Evolutionary conservation across 2,329 filamentous ascomycete genomes (phyloP).

Genomic region (Colletotrichum brevisporum): DNA sequence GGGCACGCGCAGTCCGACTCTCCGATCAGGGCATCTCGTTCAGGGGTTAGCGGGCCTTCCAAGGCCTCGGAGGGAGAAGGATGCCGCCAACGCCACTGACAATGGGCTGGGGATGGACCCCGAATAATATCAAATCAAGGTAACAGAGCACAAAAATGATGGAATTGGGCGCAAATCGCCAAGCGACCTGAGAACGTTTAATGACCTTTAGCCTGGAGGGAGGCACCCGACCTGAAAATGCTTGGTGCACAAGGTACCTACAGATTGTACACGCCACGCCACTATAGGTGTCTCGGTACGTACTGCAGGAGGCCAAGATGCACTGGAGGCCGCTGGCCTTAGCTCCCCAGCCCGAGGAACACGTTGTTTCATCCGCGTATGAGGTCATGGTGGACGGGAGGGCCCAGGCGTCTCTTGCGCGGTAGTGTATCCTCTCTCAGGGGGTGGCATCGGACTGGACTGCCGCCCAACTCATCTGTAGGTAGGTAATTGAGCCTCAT

Average conservation of each 20-base stretch:
- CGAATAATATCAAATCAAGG: neutral
- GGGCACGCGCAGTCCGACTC: neutral
- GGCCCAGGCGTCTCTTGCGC: conserved; percentile 16
- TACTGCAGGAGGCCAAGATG: too few relatives aligned
- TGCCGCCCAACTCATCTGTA: conserved; percentile 14
- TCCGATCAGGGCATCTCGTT: too few relatives aligned
- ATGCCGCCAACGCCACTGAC: too few relatives aligned
- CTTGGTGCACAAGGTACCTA: neutral
- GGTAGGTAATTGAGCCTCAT: conserved; percentile 35
- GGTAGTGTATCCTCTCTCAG: conserved; percentile 6
- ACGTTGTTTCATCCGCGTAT: conserved; percentile 39
- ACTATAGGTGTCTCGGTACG: too few relatives aligned
- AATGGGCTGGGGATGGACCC: neutral
- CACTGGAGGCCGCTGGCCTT: conserved; percentile 16
- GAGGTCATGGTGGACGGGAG: conserved; percentile 40
- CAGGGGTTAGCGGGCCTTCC: too few relatives aligned
- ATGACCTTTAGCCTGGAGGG: too few relatives aligned
- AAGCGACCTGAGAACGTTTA: conserved; percentile 4
- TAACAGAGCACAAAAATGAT: too few relatives aligned
- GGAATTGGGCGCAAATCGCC: neutral
- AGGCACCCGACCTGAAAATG: too few relatives aligned
- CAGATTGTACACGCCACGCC: too few relatives aligned
- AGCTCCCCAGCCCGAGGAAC: conserved; percentile 5
- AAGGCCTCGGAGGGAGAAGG: too few relatives aligned
- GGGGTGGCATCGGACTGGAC: too few relatives aligned